Evolutionary conservation across 441 rosid species (phyloP), one percentile per base, ranked within the genome.

Genomic region (Daphne laureola): DNA sequence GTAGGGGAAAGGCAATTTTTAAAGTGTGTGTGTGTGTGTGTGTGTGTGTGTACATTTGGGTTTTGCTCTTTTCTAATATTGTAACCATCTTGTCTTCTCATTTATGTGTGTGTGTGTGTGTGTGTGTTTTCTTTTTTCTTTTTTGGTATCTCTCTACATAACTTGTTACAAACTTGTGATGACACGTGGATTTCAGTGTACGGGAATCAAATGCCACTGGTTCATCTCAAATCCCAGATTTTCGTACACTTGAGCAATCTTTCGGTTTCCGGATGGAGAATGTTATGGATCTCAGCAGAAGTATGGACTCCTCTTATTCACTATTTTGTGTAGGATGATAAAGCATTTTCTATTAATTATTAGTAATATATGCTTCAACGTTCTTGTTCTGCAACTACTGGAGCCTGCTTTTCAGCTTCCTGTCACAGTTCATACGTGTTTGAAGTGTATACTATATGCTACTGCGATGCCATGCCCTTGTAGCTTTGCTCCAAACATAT

Each of bases 181-280:
- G 46, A 38, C 45, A 9, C 17, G 49, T 69, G 67, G 52, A 46
- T 74, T 71, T 63, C 78, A 82, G 88, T 54, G 81, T 66, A 43
- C 51, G 65, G 18, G 88, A 77, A 63, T 77, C 71, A 73, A 73
- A 67, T 54, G 25, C 49, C 50, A 25, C 55, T 53, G 76, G 59
- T 42, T 45, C 78, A 67, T 56, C 72, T 40, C 73, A 61, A 72
- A 70, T 75, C 62, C 49, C 83, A 52, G 78, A 68, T 50, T 73
- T 79, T 49, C 71, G 78, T 25, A 53, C 64, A 41, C 71, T 75
- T 45, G 86, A 79, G 58, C 83, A 75, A 57, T 73, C 83, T 46
- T 67, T 76, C 62, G 87, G 80, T 52, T 70, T 77, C 63, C 78
- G 69, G 54, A 57, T 71, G 17, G 83, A 77, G 66, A 74, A 75